These are phyloP conservation scores for Massarina eburnea DNA, from an alignment of 2,329 filamentous ascomycete genomes.

Conservation along the genomic window DNA sequence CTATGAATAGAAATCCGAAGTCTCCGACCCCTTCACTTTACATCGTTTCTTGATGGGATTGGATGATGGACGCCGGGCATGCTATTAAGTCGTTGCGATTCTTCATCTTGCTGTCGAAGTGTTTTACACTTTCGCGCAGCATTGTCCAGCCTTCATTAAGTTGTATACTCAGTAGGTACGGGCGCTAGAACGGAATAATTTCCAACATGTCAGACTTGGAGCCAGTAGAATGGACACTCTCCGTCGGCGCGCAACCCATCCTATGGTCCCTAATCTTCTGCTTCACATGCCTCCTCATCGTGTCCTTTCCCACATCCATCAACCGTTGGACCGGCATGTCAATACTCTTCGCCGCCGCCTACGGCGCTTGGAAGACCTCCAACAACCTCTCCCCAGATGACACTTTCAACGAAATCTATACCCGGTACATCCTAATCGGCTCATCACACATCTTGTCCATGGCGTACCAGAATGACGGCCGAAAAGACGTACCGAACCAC, in stretches of 20 bases:
- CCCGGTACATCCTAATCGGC: constrained; percentile 8
- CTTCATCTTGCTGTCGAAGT: too few relatives aligned
- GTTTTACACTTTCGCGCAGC: too few relatives aligned
- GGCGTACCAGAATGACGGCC: not conserved
- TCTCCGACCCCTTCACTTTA: too few relatives aligned
- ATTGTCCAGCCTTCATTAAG: too few relatives aligned
- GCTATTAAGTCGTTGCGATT: too few relatives aligned
- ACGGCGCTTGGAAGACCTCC: constrained; percentile 6
- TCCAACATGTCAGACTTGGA: too few relatives aligned
- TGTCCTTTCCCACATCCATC: constrained; percentile 2
- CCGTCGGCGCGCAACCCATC: not conserved
- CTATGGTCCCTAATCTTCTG: not conserved
- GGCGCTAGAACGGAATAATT: too few relatives aligned
- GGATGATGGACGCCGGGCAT: too few relatives aligned
- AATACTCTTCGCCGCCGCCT: constrained; percentile 4
- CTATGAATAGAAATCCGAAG: too few relatives aligned
- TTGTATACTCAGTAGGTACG: too few relatives aligned
- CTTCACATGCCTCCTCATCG: not conserved
- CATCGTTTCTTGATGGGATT: too few relatives aligned
- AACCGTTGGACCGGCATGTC: constrained; percentile 6
- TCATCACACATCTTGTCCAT: constrained; percentile 6
- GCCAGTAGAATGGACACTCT: not conserved
- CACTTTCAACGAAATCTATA: constrained; percentile 7
- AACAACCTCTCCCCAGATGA: constrained; percentile 4
- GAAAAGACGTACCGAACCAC: not conserved